Conservation (phyloP, 2,329 filamentous ascomycete genomes). For the Ophiostoma pallidulum region DNA sequence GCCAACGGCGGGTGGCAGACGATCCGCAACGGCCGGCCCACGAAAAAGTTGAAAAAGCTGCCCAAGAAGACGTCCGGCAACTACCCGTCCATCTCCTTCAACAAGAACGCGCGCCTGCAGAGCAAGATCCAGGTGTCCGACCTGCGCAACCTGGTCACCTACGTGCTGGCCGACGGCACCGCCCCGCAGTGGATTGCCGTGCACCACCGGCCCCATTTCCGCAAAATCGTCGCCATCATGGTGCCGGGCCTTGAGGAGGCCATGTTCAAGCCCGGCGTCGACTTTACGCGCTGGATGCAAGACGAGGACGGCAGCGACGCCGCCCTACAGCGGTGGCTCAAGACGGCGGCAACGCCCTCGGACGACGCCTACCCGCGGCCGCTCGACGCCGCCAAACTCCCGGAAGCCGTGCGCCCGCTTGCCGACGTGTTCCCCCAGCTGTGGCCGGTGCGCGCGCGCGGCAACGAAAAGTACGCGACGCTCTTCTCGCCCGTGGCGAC, state of each 20-base stretch:
- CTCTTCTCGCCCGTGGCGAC: conserved; percentile 82
- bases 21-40: conserved; percentile 36
- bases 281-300: conserved; percentile 38
- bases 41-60: conserved; percentile 48
- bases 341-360: conserved; percentile 28
- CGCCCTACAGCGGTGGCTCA: conserved; percentile 24
- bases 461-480: conserved; percentile 66
- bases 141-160: conserved; percentile 54
- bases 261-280: conserved; percentile 64
- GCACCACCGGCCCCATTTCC: conserved; percentile 51
- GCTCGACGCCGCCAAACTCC: conserved; percentile 41
- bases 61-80: conserved; percentile 45
- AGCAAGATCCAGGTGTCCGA: conserved; percentile 53
- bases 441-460: conserved; percentile 82
- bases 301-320: conserved; percentile 22
- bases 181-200: conserved; percentile 58
- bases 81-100: conserved; percentile 52
- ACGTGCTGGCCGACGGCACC: conserved; percentile 56
- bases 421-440: conserved; percentile 77
- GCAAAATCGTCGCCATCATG: conserved; percentile 83
- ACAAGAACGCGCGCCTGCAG: conserved; percentile 47
- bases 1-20: conserved; percentile 46
- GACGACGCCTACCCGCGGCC: conserved; percentile 52
- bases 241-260: conserved; percentile 82
- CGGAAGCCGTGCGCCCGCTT: conserved; percentile 52